Base-by-base conservation (phyloP, 306 rosid genomes). In the Castanopsis chinensis region DNA sequence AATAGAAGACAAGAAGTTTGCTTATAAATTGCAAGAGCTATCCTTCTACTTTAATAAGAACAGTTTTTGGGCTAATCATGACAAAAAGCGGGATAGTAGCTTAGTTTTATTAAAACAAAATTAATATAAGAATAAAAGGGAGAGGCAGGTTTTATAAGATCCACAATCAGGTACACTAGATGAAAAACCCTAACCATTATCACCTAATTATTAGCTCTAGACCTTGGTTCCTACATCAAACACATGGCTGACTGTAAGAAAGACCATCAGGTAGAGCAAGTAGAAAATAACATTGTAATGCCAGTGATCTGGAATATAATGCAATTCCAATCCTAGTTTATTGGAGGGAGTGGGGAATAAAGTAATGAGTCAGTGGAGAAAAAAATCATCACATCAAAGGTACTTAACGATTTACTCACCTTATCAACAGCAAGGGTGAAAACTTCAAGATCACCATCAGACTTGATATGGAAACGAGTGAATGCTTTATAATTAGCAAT, bases 401-500 rank as follows among this genome's bases (percentile, higher is more conserved):
- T 63, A 63, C n/a, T 37, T 35, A 28, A 17, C 2, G 73, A 74
- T 79, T 80, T 84, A 71, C 82, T 83, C 81, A 93, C 97, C 98
- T 90, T 96, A 67, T 96, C 99, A 53, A 96, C 93, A 1, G 99
- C 99, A 45, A 96, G 89, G 59, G 99, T 93, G 77, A 33, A 93
- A 84, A 96, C 99, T 92, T 95, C 98, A 52, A 95, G 96, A 90
- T 93, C 91, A 4, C 98, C 99, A 17, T 84, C 83, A 19, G 83
- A 53, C 9, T 76, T 87, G 75, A 95, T 85, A 88, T 89, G 98
- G 76, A 95, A 93, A 20, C 99, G 89, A 49, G 99, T 90, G 88
- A 95, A 95, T 61, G 99, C 59, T 79, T 95, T 93, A 86, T 93
- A 95, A 74, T 95, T 93, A 49, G 99, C 99, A 74, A 95, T 95